Conservation (phyloP, 768 basidiomycete species). For the Mycena filopes region DNA sequence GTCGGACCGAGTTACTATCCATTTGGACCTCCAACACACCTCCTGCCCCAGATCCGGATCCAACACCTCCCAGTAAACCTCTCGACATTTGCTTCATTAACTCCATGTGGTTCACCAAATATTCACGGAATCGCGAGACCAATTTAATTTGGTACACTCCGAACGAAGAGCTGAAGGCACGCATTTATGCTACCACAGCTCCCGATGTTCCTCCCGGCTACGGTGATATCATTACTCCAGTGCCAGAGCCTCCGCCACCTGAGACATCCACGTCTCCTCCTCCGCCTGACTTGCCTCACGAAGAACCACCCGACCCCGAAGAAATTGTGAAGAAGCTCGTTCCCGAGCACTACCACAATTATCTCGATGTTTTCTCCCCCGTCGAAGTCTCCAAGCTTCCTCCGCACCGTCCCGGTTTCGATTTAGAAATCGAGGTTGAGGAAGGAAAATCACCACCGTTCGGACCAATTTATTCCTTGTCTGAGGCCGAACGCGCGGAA, state of each 20-base stretch:
- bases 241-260: slow-evolving; percentile 8
- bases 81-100: slow-evolving; percentile 31
- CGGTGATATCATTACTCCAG: slow-evolving; percentile 13
- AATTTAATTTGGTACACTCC: no score
- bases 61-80: slow-evolving; percentile 27
- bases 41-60: slow-evolving; percentile 6
- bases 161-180: slow-evolving; percentile 5
- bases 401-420: slow-evolving; percentile 45
- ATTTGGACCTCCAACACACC: slow-evolving; percentile 24
- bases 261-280: background rate
- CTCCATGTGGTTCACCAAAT: slow-evolving; percentile 34
- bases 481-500: no score
- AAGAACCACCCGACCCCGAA: slow-evolving; percentile 2
- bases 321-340: background rate
- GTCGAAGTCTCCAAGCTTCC: slow-evolving; percentile 40
- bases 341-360: background rate
- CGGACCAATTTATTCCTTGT: no score
- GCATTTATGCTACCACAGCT: slow-evolving; percentile 8
- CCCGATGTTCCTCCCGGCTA: slow-evolving; percentile 6
- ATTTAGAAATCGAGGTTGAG: slow-evolving; percentile 47
- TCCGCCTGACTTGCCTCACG: background rate
- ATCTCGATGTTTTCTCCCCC: slow-evolving; percentile 37
- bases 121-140: slow-evolving; percentile 31
- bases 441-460: slow-evolving; percentile 43
- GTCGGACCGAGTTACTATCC: slow-evolving; percentile 25